Conservation (phyloP, 352 stramenopile species). For the Pythium folliculosum region DNA sequence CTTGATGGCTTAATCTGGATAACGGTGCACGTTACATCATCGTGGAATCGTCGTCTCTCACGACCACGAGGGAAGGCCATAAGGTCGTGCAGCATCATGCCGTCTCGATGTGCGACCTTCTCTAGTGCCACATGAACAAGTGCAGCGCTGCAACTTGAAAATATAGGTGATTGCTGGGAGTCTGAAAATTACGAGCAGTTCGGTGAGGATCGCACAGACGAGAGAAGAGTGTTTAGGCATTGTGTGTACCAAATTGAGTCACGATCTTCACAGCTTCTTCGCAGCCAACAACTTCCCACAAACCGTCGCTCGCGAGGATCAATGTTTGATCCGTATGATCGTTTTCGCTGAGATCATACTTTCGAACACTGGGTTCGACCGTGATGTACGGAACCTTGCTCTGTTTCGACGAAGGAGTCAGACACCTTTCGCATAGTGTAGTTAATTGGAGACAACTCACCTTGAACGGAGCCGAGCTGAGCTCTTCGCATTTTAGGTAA, state of each 20-base stretch:
- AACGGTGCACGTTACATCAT: slow-evolving; percentile 84
- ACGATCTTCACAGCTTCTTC: slow-evolving; percentile 71
- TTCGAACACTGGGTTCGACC: slow-evolving; percentile 59
- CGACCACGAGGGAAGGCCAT: slow-evolving; percentile 52
- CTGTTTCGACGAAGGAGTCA: slow-evolving; percentile 25
- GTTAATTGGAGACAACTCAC: slow-evolving; percentile 29
- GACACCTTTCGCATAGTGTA: neutral
- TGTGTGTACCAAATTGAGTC: slow-evolving; percentile 58
- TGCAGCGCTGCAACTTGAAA: slow-evolving; percentile 48
- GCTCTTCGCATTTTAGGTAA: slow-evolving; percentile 91
- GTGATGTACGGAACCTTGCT: slow-evolving; percentile 84
- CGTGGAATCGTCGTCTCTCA: slow-evolving; percentile 59
- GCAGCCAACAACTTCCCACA: slow-evolving; percentile 78
- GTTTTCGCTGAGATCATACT: slow-evolving; percentile 48
- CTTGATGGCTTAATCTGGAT: slow-evolving; percentile 44
- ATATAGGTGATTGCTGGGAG: slow-evolving; percentile 36
- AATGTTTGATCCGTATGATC: slow-evolving; percentile 67
- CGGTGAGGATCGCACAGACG: neutral
- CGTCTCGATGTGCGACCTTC: slow-evolving; percentile 69
- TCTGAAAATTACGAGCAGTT: neutral
- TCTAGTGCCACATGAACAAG: slow-evolving; percentile 74
- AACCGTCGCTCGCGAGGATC: slow-evolving; percentile 79
- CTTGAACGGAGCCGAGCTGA: slow-evolving; percentile 93
- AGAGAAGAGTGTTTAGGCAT: neutral
- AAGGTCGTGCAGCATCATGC: slow-evolving; percentile 69